A percentile compares a stretch with the other conserved stretches of the same genome.
Conservation (phyloP, 768 basidiomycete species). For the Amanita inopinata region DNA sequence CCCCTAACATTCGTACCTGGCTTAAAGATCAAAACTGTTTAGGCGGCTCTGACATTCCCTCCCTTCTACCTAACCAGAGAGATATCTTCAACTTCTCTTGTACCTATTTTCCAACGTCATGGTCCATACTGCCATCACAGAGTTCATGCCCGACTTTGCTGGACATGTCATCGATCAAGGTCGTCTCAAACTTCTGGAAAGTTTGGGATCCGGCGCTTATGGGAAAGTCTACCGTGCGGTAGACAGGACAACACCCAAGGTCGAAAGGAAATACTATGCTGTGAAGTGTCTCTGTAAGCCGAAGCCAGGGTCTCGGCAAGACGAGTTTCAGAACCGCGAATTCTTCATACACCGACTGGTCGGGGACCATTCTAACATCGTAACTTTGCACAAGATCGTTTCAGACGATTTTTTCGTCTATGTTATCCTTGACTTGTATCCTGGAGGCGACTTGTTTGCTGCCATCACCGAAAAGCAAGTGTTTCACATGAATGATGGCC, state of each 20-base stretch:
- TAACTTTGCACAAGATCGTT: slow-evolving; percentile 58
- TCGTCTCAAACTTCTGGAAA: slow-evolving; percentile 48
- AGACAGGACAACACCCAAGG: slow-evolving; percentile 31
- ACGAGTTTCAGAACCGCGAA: slow-evolving; percentile 59
- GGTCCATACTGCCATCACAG: slow-evolving; percentile 30
- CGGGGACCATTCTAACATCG: slow-evolving; percentile 49
- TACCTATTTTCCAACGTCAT: slow-evolving; percentile 20
- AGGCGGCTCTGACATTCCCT: slow-evolving; percentile 14
- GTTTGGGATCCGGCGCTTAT: slow-evolving; percentile 67
- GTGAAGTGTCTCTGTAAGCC: slow-evolving; percentile 67
- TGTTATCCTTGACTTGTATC: slow-evolving; percentile 50
- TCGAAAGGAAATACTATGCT: slow-evolving; percentile 41
- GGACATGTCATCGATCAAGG: slow-evolving; percentile 45
- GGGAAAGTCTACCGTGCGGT: slow-evolving; percentile 70
- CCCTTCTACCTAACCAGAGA: slow-evolving; percentile 9
- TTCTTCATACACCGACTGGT: slow-evolving; percentile 47
- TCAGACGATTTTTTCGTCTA: slow-evolving; percentile 54
- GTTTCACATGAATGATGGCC: slow-evolving; percentile 47
- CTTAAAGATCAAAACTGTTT: slow-evolving; percentile 5
- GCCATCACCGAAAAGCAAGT: slow-evolving; percentile 50
- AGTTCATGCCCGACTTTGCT: slow-evolving; percentile 40
- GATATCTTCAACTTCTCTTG: slow-evolving; percentile 12
- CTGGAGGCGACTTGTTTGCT: slow-evolving; percentile 59
- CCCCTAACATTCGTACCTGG: not conserved
- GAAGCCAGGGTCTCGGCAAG: slow-evolving; percentile 44